phyloP scores from a whole-genome alignment of 148 eudicot genomes.

The Camellia japonica region DNA sequence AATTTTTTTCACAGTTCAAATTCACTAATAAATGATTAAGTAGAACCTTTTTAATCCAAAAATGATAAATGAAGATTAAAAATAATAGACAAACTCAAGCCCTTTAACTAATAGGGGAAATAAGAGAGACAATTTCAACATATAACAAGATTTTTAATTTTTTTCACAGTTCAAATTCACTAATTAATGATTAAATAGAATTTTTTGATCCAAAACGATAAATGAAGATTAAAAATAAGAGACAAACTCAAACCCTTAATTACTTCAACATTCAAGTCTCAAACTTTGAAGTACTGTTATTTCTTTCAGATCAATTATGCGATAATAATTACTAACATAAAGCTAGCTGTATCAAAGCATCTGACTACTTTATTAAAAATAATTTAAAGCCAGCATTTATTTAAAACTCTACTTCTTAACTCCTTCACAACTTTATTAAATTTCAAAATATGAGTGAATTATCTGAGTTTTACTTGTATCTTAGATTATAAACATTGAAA shows the following conservation, averaged over 20 bases:
- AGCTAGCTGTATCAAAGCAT: background rate
- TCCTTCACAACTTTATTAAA: background rate
- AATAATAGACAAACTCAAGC: background rate
- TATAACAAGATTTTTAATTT: too few species aligned
- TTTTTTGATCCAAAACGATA: background rate
- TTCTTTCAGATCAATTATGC: background rate
- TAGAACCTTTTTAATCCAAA: background rate
- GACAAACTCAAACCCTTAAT: background rate
- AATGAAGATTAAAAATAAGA: too few species aligned
- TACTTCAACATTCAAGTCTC: background rate
- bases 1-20: background rate
- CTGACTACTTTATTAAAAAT: background rate
- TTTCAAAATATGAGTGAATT: background rate
- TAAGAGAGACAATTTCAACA: background rate
- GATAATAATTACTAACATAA: background rate
- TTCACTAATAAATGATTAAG: background rate
- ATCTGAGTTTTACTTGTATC: background rate
- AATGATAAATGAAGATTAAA: background rate
- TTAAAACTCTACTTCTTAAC: background rate
- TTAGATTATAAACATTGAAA: background rate
- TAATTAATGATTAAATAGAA: too few species aligned
- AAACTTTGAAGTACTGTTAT: background rate
- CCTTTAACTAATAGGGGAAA: background rate
- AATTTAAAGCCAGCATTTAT: background rate
- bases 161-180: too few species aligned